Percentiles rank a stretch among this genome's conserved stretches.
phyloP scores from a whole-genome alignment of 73 alveolate genomes.

The Durusdinium trenchii region DNA sequence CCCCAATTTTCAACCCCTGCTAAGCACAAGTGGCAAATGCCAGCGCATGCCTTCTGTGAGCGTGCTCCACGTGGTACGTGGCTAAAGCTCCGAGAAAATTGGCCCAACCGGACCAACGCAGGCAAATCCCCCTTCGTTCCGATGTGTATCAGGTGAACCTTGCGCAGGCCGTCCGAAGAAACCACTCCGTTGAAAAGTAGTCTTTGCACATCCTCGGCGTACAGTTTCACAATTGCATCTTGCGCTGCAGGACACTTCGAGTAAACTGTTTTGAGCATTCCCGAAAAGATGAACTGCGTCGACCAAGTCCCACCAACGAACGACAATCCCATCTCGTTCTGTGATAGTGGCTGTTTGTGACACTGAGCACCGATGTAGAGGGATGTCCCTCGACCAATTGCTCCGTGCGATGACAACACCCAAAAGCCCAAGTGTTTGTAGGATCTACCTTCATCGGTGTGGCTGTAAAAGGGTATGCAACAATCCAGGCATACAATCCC shows the following conservation, averaged over 20 bases:
- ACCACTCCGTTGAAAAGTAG: background rate
- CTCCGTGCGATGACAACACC: background rate
- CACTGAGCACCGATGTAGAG: background rate
- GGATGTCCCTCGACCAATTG: background rate
- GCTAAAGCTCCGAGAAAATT: background rate
- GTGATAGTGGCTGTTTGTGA: background rate
- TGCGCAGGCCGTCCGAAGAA: background rate
- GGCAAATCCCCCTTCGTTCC: slow-evolving; percentile 69
- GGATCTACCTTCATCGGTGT: slow-evolving; percentile 19
- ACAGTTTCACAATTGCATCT: background rate
- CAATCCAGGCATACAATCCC: background rate
- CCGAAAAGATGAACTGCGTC: background rate
- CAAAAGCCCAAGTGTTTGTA: background rate
- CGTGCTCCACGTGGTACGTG: background rate
- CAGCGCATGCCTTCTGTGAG: background rate
- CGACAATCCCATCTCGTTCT: background rate
- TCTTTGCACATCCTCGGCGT: background rate
- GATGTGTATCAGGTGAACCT: background rate
- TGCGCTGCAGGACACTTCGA: background rate
- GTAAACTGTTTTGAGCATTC: background rate
- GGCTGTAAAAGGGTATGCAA: background rate
- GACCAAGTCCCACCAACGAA: background rate
- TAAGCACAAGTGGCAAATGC: slow-evolving; percentile 5
- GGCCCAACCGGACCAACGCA: background rate
- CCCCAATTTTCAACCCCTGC: background rate